Percentiles rank a stretch among this genome's conserved stretches.
These are phyloP conservation scores for Plectranthus barbatus DNA, from an alignment of 257 asterid species.

Conservation along the genomic window DNA sequence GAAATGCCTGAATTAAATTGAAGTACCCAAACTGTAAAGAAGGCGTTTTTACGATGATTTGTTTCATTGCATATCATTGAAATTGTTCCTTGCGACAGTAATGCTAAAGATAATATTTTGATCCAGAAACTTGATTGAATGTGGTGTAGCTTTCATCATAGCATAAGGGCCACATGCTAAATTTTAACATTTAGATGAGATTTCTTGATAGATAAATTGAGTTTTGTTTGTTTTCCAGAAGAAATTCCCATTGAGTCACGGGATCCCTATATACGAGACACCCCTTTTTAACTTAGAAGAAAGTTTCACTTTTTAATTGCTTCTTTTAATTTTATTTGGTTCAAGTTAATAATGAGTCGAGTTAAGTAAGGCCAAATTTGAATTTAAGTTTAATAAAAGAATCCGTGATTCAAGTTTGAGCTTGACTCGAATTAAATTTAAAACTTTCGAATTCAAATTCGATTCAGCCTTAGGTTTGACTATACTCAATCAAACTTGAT, in stretches of 20 bases:
- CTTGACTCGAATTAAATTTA: no score
- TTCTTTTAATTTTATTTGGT: background rate
- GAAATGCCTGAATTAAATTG: background rate
- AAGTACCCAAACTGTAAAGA: background rate
- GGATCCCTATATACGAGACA: constrained; percentile 12
- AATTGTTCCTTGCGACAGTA: background rate
- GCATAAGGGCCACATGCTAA: constrained; percentile 4
- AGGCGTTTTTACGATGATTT: constrained; percentile 7
- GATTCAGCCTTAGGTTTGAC: no score
- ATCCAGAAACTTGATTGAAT: background rate
- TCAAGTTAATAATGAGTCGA: no score
- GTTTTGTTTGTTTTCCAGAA: background rate
- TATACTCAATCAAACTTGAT: no score
- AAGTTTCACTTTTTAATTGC: constrained; percentile 14
- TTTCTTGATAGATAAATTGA: background rate
- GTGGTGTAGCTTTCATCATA: constrained; percentile 16
- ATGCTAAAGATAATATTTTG: background rate
- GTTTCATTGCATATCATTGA: background rate
- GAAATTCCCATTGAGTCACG: constrained; percentile 32
- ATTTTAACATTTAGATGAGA: background rate
- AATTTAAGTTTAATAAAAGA: no score
- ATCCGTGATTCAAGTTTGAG: no score
- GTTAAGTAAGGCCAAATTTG: no score
- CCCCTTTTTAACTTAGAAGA: constrained; percentile 16
- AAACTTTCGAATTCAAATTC: no score